Base-by-base conservation (phyloP, 371 early-diverging fungal genomes). In the Fennellomyces sp. region DNA sequence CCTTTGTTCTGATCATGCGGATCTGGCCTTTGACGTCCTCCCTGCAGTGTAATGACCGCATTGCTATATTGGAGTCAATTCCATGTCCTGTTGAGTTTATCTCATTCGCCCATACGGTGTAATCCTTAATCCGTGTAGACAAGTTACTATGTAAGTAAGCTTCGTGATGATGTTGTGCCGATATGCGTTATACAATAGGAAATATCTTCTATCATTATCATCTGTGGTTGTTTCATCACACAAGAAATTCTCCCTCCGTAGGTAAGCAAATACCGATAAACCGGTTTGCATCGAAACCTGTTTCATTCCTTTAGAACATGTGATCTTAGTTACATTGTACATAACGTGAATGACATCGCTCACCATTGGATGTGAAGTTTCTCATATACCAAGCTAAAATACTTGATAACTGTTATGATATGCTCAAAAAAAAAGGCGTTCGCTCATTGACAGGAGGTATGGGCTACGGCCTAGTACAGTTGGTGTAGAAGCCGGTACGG, bases 341-440 rank as follows among this genome's bases (percentile, higher is more conserved):
- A 35, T 26, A 27, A 7, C 8, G 2, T 19, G 27, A 28, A 11
- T 23, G 19, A 45, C 45, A 45, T 30, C 47, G 19, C 49, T 47
- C 49, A 58, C 49, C 58, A 58, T 49, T 58, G 58, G 2, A 58
- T 3, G 12, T 35, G 58, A 12, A 58, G 15, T 2, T 19, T 17
- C 35, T 58, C 17, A 1, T 51, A 58, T 7, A 57, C 47, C 2
- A 64, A 66, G 49, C 56, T 63, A 28, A 60, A 65, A 25, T 70
- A 70, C 49, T 70, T 70, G 60, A 65, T 63, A 2, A 70, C 27
- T 0, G 62, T 61, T 13, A 70, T 61, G 3, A 66, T 45, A 35
- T 52, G 52, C 31, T 63, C 62, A 29, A 38, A 48, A 52, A n/a
- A n/a, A 64, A 66, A 1, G 62, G 66, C 12, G 66, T 64, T 0